These are phyloP conservation scores for Salvia miltiorrhiza DNA, from an alignment of 257 asterid species.

Conservation along the genomic window DNA sequence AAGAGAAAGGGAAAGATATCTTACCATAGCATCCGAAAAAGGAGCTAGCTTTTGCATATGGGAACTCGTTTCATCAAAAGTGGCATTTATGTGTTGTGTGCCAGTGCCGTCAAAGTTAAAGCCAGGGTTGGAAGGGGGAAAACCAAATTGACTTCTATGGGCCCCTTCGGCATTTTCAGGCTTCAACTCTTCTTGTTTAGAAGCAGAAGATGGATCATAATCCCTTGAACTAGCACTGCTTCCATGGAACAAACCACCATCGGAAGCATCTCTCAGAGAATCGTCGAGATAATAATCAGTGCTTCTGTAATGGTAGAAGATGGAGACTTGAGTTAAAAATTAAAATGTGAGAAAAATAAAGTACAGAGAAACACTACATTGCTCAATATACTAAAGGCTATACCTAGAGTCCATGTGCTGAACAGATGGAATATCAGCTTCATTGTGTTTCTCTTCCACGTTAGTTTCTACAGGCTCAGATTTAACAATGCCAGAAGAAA, in stretches of 20 bases:
- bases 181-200: conserved; percentile 69
- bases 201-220: conserved; percentile 58
- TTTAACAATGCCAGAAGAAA: conserved; percentile 45
- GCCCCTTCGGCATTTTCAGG: conserved; percentile 60
- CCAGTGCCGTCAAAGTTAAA: conserved; percentile 53
- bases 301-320: conserved; percentile 48
- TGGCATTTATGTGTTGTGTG: conserved; percentile 45
- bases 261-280: conserved; percentile 61
- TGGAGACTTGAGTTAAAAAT: conserved; percentile 7
- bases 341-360: neutral
- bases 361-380: neutral
- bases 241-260: conserved; percentile 65
- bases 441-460: conserved; percentile 54
- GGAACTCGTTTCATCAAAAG: conserved; percentile 48
- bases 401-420: conserved; percentile 65
- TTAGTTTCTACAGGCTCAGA: conserved; percentile 51
- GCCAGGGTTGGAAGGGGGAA: conserved; percentile 56
- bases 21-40: conserved; percentile 66
- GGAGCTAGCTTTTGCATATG: conserved; percentile 57
- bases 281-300: conserved; percentile 73
- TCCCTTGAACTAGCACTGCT: conserved; percentile 46
- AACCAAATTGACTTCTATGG: conserved; percentile 62
- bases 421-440: conserved; percentile 47
- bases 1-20: neutral
- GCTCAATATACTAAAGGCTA: neutral